A percentile compares a stretch with the other conserved stretches of the same genome.
Evolutionary conservation across 257 asterid species (phyloP).

Genomic region (Fraxinus americana): DNA sequence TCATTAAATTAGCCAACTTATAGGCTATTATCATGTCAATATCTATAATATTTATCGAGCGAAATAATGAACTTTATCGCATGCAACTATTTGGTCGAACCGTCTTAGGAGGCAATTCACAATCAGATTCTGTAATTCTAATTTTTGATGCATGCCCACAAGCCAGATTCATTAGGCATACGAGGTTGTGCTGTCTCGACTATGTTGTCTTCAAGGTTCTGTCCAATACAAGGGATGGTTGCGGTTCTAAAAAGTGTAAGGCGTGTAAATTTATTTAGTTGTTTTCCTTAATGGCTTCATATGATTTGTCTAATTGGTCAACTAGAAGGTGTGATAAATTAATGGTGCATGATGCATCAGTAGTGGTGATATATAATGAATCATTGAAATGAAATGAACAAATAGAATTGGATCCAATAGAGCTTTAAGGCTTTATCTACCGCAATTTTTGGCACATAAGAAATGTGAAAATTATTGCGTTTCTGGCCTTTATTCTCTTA

Average conservation of each 20-base stretch:
- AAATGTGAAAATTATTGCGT: conserved; percentile 19
- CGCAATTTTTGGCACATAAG: not conserved
- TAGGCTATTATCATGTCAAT: no score
- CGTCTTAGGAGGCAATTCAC: no score
- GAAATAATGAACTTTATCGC: no score
- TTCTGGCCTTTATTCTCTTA: not conserved
- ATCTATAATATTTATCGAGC: no score
- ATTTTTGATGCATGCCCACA: not conserved
- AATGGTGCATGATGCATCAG: conserved; percentile 21
- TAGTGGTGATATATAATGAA: conserved; percentile 26
- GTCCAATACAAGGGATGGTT: not conserved
- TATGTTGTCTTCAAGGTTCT: not conserved
- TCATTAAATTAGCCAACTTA: no score
- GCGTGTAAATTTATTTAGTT: not conserved
- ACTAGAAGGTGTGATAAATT: conserved; percentile 19
- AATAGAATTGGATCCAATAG: conserved; percentile 22
- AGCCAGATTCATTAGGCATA: not conserved
- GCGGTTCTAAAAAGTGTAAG: not conserved
- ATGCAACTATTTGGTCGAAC: no score
- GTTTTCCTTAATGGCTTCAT: not conserved
- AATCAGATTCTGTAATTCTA: no score
- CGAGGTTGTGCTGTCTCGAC: not conserved
- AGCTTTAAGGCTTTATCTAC: conserved; percentile 26
- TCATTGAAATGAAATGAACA: conserved; percentile 8
- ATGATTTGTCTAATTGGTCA: not conserved